Percentiles rank a stretch among this genome's conserved stretches.
Conservation (phyloP, 768 basidiomycete species). For the Mycena vulgaris region DNA sequence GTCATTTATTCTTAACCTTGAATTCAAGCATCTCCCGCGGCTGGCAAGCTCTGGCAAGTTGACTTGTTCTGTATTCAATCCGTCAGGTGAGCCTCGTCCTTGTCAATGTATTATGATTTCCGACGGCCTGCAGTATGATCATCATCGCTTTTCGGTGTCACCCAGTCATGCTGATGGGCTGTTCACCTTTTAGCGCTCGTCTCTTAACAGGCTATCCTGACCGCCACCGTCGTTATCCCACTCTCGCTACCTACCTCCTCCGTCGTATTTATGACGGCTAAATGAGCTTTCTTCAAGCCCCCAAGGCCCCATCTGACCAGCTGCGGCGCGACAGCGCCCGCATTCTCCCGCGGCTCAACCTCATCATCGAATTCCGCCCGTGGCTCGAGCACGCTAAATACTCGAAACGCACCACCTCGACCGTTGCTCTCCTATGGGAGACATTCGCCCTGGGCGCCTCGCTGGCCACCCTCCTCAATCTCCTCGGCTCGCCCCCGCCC, state of each 20-base stretch:
- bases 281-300: slow-evolving; percentile 47
- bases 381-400: slow-evolving; percentile 53
- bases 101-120: slow-evolving; percentile 4
- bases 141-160: slow-evolving; percentile 18
- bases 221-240: slow-evolving; percentile 35
- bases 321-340: slow-evolving; percentile 55
- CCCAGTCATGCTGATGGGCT: slow-evolving; percentile 21
- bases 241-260: slow-evolving; percentile 29
- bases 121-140: background rate
- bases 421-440: slow-evolving; percentile 53
- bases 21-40: background rate
- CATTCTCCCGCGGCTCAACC: slow-evolving; percentile 54
- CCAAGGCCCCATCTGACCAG: slow-evolving; percentile 54
- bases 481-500: slow-evolving; percentile 55
- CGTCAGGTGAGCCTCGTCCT: slow-evolving; percentile 7
- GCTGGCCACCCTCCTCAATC: slow-evolving; percentile 52
- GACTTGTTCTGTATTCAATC: slow-evolving; percentile 8
- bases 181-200: background rate
- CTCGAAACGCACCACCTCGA: slow-evolving; percentile 43
- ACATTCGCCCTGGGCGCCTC: slow-evolving; percentile 56
- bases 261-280: slow-evolving; percentile 37
- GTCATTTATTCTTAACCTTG: background rate
- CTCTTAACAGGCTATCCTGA: slow-evolving; percentile 28
- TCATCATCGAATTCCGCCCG: slow-evolving; percentile 54
- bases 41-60: background rate